Percentiles rank a stretch among this genome's conserved stretches.
These are phyloP conservation scores for Syzygium oleosum DNA, from an alignment of 345 rosid genomes.

Conservation along the genomic window DNA sequence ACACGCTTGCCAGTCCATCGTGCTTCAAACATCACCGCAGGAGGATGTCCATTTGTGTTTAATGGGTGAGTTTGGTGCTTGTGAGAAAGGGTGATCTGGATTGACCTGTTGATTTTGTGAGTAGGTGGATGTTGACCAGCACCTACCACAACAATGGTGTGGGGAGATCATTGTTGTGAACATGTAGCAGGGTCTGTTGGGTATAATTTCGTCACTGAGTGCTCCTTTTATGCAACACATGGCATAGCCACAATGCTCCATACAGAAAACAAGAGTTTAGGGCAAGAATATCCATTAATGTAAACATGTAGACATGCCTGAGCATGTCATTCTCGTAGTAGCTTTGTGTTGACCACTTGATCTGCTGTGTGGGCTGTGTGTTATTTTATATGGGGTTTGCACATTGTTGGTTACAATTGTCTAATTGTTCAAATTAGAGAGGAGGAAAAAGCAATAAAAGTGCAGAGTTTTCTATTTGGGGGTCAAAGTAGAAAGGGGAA, in stretches of 20 bases:
- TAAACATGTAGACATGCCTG: background rate
- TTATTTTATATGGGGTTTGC: background rate
- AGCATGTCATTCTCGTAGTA: background rate
- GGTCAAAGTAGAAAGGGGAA: background rate
- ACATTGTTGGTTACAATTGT: background rate
- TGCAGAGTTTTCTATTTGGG: background rate
- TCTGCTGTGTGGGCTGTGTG: background rate
- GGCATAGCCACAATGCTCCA: background rate
- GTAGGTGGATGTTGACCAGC: background rate
- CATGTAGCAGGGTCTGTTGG: background rate
- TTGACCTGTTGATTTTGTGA: background rate
- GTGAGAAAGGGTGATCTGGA: background rate
- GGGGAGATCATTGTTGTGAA: background rate
- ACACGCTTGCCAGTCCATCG: accelerated
- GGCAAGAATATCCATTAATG: background rate
- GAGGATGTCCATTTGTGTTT: background rate
- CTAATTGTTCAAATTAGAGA: background rate
- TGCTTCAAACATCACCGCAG: background rate
- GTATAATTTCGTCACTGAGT: background rate
- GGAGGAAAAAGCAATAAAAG: background rate
- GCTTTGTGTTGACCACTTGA: background rate
- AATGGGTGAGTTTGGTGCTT: background rate
- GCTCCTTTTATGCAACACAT: background rate
- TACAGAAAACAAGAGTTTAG: background rate
- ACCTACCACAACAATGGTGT: background rate